phyloP scores from a whole-genome alignment of 176 grass and related monocot species.

The Triticum dicoccoides region DNA sequence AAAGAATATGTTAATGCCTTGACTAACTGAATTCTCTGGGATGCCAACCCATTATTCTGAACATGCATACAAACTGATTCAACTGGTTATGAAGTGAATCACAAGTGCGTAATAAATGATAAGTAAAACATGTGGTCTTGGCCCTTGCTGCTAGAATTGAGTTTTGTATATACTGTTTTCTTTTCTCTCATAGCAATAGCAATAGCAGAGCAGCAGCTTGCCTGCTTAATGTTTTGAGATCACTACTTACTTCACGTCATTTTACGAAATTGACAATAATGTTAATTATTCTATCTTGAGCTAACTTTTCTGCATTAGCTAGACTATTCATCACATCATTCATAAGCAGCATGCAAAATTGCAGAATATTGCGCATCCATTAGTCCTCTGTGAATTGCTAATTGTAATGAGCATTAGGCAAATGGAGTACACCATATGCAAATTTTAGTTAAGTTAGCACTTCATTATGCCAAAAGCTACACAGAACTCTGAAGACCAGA shows the following conservation, averaged over 20 bases:
- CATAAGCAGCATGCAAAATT: constrained; percentile 5
- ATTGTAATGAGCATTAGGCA: neutral
- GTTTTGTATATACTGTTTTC: neutral
- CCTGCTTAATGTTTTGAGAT: neutral
- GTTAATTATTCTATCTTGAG: neutral
- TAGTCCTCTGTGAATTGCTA: neutral
- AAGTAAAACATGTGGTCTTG: neutral
- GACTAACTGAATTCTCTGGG: neutral
- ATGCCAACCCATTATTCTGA: neutral
- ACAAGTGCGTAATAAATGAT: neutral
- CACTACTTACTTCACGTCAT: neutral
- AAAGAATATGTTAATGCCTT: neutral
- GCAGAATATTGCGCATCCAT: neutral
- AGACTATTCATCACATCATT: neutral
- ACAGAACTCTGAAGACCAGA: neutral
- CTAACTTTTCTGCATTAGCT: neutral
- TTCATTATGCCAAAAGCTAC: constrained; percentile 5
- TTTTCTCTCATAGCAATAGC: neutral
- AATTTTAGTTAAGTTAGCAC: neutral
- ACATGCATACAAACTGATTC: constrained; percentile 2
- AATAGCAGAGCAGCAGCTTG: neutral
- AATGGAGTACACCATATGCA: neutral
- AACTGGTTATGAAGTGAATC: neutral
- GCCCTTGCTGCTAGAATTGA: neutral
- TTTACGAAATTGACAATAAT: neutral